These are phyloP conservation scores for Saturnispora bothae DNA, from an alignment of 805 yeast species.

Conservation along the genomic window DNA sequence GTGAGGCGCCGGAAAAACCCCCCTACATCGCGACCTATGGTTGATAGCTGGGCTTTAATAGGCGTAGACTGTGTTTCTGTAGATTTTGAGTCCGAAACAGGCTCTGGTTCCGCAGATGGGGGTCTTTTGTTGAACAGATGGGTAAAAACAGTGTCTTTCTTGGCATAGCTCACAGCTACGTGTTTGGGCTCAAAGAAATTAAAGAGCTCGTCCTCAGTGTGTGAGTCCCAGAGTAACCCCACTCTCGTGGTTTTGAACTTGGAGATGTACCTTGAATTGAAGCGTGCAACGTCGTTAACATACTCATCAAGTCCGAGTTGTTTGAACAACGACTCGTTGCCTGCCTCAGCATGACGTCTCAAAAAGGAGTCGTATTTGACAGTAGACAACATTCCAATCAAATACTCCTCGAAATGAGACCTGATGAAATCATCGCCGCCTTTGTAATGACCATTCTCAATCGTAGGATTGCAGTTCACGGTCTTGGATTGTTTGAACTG, in stretches of 20 bases:
- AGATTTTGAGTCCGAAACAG: not conserved
- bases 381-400: slow-evolving; percentile 63
- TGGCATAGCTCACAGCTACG: slow-evolving; percentile 13
- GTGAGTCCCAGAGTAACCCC: slow-evolving; percentile 40
- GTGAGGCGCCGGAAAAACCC: slow-evolving; percentile 2
- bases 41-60: not conserved
- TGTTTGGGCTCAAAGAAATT: slow-evolving; percentile 29
- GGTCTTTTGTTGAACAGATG: slow-evolving; percentile 4
- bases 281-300: slow-evolving; percentile 18
- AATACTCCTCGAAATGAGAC: slow-evolving; percentile 81
- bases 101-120: not conserved
- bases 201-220: slow-evolving; percentile 62
- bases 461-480: slow-evolving; percentile 28
- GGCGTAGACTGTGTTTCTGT: not conserved
- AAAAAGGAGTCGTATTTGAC: slow-evolving; percentile 59
- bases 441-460: slow-evolving; percentile 31
- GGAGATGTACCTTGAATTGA: slow-evolving; percentile 31
- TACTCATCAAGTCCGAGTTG: slow-evolving; percentile 16
- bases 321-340: slow-evolving; percentile 1
- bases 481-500: slow-evolving; percentile 14
- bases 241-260: slow-evolving; percentile 47
- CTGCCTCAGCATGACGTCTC: slow-evolving; percentile 5
- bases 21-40: slow-evolving; percentile 8
- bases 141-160: slow-evolving; percentile 6
- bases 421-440: slow-evolving; percentile 87